Evolutionary conservation across 2,329 filamentous ascomycete species (phyloP).

Genomic region (Apiospora marii): DNA sequence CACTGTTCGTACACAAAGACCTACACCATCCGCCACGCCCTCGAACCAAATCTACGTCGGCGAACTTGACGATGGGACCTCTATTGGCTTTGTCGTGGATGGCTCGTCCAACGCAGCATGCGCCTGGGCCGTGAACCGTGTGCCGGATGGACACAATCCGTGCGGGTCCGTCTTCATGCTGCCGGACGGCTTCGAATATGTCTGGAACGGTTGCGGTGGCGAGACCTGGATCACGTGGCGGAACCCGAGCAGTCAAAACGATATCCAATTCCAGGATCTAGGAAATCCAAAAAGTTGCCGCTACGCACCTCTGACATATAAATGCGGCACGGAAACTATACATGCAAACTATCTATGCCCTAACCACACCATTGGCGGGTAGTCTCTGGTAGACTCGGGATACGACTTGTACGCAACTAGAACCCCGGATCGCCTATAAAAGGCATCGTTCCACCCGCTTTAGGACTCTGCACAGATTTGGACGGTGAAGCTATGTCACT

Average conservation of each 20-base stretch:
- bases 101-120: neutral
- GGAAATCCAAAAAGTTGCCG: neutral
- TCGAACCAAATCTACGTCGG: neutral
- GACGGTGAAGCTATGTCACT: too few species aligned
- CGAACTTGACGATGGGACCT: neutral
- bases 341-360: neutral
- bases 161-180: neutral
- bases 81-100: neutral
- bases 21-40: neutral
- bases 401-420: neutral
- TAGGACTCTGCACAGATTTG: too few species aligned
- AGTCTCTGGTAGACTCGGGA: neutral
- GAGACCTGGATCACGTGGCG: neutral
- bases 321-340: neutral
- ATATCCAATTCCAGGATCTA: neutral
- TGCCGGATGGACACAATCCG: neutral
- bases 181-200: neutral
- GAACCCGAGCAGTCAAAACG: neutral
- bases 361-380: neutral
- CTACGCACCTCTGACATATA: neutral
- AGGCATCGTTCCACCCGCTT: too few species aligned
- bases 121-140: neutral
- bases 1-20: neutral
- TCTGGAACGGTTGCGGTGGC: neutral
- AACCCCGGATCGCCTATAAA: neutral